Percentiles rank a stretch among this genome's conserved stretches.
phyloP scores from a whole-genome alignment of 257 asterid species.

The Solanum clarkiae region DNA sequence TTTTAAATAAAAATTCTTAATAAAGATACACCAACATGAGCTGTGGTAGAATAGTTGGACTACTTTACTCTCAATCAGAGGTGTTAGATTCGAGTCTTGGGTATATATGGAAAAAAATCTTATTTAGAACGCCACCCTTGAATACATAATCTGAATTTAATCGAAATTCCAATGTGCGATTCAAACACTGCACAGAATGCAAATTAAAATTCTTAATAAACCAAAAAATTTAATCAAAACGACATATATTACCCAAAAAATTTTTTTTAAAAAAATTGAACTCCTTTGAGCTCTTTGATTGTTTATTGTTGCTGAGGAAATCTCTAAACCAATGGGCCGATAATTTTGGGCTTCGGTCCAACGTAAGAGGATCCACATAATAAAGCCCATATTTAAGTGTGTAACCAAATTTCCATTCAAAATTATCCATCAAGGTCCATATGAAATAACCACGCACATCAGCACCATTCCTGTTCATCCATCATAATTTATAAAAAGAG shows the following conservation, averaged over 20 bases:
- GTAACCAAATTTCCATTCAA: constrained; percentile 57
- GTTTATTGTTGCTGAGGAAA: constrained; percentile 27
- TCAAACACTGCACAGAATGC: no score
- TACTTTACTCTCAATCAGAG: no score
- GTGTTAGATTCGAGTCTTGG: no score
- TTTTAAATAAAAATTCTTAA: no score
- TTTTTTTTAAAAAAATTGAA: not conserved
- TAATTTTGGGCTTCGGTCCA: constrained; percentile 36
- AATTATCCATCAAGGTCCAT: constrained; percentile 66
- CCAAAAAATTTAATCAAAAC: not conserved
- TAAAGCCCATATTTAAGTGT: constrained; percentile 36
- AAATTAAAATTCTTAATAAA: not conserved
- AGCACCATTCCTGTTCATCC: constrained; percentile 34
- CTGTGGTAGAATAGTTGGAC: no score
- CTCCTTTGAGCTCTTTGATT: not conserved
- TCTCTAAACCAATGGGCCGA: constrained; percentile 58
- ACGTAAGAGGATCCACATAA: constrained; percentile 20
- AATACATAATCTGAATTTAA: no score
- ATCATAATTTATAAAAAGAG: not conserved
- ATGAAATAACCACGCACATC: constrained; percentile 63
- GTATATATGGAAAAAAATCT: no score
- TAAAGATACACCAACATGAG: not conserved
- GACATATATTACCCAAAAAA: not conserved
- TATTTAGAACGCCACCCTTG: no score
- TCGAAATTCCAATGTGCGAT: no score